A percentile compares a stretch with the other conserved stretches of the same genome.
Conservation (phyloP, 257 asterid species). For the Nicotiana obtusifolia region DNA sequence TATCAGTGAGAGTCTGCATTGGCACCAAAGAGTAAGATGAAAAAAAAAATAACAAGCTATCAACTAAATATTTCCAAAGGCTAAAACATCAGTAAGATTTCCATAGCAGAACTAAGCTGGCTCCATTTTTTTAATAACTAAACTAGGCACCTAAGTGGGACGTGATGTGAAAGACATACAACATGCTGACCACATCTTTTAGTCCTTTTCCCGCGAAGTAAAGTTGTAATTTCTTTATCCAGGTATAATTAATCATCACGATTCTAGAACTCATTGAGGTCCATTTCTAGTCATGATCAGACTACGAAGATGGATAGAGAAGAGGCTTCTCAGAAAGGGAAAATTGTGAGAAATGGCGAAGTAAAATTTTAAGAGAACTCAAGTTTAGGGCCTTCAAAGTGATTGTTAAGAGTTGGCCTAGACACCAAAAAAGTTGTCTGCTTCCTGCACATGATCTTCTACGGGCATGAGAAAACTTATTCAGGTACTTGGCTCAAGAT, state of each 20-base stretch:
- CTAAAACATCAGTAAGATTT: not conserved
- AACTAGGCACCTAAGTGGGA: not conserved
- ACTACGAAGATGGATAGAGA: not conserved
- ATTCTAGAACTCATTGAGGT: not conserved
- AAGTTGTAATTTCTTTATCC: not conserved
- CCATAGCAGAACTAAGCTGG: not conserved
- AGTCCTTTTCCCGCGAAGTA: not conserved
- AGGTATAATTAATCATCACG: not conserved
- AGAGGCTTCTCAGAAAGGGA: not conserved
- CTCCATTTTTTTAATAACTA: not conserved
- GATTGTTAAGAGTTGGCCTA: not conserved
- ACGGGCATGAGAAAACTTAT: not conserved
- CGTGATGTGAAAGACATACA: not conserved
- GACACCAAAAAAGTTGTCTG: not conserved
- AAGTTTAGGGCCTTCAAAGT: not conserved
- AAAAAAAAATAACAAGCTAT: slow-evolving; percentile 4
- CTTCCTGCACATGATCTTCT: not conserved
- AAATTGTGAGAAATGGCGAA: not conserved
- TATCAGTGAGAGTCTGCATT: slow-evolving; percentile 66
- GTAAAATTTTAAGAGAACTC: not conserved
- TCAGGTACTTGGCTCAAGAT: not conserved
- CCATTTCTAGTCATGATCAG: not conserved
- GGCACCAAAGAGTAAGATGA: not conserved
- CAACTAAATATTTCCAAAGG: slow-evolving; percentile 4
- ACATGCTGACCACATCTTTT: not conserved